phyloP scores from a whole-genome alignment of 352 stramenopile genomes.

The Thraustotheca clavata region DNA sequence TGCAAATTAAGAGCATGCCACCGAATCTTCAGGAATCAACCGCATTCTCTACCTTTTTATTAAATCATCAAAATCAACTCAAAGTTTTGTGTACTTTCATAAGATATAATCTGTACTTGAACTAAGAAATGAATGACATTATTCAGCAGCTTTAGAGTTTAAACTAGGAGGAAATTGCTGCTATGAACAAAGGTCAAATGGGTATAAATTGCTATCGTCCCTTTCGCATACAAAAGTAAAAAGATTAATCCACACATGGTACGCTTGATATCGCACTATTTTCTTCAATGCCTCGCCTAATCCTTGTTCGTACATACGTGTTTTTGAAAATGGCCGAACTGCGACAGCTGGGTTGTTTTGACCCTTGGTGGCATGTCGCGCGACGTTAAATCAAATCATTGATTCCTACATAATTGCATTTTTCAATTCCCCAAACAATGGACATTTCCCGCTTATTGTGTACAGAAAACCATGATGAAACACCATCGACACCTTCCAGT shows the following conservation, averaged over 20 bases:
- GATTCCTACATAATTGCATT: background rate
- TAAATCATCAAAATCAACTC: too few relatives aligned
- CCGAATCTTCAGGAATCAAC: too few relatives aligned
- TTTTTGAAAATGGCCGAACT: background rate
- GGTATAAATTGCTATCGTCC: background rate
- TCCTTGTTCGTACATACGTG: background rate
- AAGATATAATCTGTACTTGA: too few relatives aligned
- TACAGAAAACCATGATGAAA: background rate
- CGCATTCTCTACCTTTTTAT: too few relatives aligned
- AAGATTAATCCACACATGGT: background rate
- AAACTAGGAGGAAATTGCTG: too few relatives aligned
- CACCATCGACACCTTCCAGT: background rate
- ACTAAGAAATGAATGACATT: too few relatives aligned
- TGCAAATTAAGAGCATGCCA: too few relatives aligned
- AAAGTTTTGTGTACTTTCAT: too few relatives aligned
- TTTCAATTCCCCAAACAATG: background rate
- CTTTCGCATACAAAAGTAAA: conserved; percentile 7
- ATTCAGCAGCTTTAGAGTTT: too few relatives aligned
- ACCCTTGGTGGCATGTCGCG: background rate
- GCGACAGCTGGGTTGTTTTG: conserved; percentile 1
- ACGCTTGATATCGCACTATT: too few relatives aligned
- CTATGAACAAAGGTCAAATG: conserved; percentile 6
- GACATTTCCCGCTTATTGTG: background rate
- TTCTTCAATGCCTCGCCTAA: too few relatives aligned
- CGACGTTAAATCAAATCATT: conserved; percentile 1